Conservation (phyloP, 2,329 filamentous ascomycete species). For the Teratosphaeria viscida region DNA sequence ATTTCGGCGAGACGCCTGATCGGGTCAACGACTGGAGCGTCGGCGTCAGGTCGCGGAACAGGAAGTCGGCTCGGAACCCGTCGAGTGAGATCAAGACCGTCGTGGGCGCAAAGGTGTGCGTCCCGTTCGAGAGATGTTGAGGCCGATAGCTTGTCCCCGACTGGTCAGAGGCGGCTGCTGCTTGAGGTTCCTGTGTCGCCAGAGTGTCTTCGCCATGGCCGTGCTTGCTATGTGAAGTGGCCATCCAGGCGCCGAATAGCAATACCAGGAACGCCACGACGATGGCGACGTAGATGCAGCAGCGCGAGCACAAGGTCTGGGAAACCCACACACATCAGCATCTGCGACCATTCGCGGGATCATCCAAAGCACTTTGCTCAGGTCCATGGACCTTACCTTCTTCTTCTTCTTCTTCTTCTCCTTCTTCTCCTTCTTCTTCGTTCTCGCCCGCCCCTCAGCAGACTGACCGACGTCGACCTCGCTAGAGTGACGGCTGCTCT, state of each 20-base stretch:
- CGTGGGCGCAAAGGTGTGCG: slow-evolving; percentile 77
- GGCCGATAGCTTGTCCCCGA: slow-evolving; percentile 6
- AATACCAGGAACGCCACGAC: slow-evolving; percentile 45
- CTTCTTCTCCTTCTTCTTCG: too few species aligned
- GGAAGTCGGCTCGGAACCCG: slow-evolving; percentile 89
- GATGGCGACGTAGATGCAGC: slow-evolving; percentile 33
- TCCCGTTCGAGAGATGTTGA: slow-evolving; percentile 59
- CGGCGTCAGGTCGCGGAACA: slow-evolving; percentile 74
- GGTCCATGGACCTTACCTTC: neutral
- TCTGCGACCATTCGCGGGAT: neutral
- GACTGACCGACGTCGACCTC: slow-evolving; percentile 42
- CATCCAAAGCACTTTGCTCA: neutral
- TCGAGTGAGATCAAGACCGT: slow-evolving; percentile 91
- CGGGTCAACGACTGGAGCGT: slow-evolving; percentile 67
- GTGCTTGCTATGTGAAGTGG: slow-evolving; percentile 33
- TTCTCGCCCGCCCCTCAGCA: slow-evolving; percentile 36
- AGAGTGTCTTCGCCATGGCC: neutral
- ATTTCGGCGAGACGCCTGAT: slow-evolving; percentile 77
- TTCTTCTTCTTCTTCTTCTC: slow-evolving; percentile 28
- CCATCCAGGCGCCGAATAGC: slow-evolving; percentile 43
- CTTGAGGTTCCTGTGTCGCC: neutral
- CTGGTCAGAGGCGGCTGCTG: neutral
- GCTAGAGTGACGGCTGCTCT: slow-evolving; percentile 26
- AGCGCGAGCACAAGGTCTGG: slow-evolving; percentile 20
- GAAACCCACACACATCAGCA: neutral